A percentile compares a stretch with the other conserved stretches of the same genome.
Evolutionary conservation across 176 grass and related monocot genomes (phyloP).

Genomic region (Paspalum vaginatum): DNA sequence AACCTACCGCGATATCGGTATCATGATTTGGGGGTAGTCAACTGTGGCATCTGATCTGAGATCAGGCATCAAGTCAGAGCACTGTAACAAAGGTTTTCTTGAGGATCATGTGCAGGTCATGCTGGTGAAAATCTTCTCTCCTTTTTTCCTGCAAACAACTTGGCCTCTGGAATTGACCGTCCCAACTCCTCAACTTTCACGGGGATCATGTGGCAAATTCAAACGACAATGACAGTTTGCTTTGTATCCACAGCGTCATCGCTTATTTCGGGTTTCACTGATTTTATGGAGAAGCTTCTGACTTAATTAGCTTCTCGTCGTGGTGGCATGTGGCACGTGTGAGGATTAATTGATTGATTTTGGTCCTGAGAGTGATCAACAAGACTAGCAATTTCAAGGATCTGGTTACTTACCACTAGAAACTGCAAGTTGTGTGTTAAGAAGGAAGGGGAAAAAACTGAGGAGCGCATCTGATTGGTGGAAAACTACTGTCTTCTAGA

Average conservation of each 20-base stretch:
- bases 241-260: not conserved
- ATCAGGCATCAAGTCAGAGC: constrained; percentile 7
- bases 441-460: too few species aligned
- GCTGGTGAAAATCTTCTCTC: not conserved
- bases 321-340: too few species aligned
- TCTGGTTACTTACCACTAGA: not conserved
- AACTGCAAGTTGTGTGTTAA: constrained; percentile 16
- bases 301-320: not conserved
- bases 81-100: constrained; percentile 17
- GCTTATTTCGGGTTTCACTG: not conserved
- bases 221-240: not conserved
- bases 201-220: constrained; percentile 31
- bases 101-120: not conserved
- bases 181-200: constrained; percentile 45
- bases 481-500: too few species aligned
- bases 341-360: not conserved
- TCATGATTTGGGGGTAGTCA: not conserved
- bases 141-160: constrained; percentile 25
- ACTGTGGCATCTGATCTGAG: not conserved
- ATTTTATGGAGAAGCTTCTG: constrained; percentile 22
- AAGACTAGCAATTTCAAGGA: not conserved
- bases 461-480: too few species aligned
- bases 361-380: not conserved
- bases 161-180: constrained; percentile 42
- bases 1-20: not conserved